These are phyloP conservation scores for Astrothelium subdiscretum DNA, from an alignment of 495 filamentous ascomycete genomes.

Conservation along the genomic window DNA sequence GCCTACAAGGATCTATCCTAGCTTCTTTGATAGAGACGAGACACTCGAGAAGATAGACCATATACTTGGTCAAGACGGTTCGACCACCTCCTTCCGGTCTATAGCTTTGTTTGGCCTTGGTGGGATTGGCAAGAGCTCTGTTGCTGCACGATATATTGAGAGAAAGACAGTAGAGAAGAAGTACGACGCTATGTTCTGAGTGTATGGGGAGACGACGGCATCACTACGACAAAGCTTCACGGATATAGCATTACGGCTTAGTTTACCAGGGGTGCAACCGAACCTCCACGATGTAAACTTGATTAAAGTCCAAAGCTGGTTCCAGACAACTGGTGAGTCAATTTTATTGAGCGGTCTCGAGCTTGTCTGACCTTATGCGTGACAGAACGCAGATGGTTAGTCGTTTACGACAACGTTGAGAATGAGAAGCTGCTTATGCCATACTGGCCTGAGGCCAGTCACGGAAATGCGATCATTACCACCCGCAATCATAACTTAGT, in stretches of 20 bases:
- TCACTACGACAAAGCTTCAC: conserved; percentile 21
- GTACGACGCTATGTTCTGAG: not conserved
- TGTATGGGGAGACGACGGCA: conserved; percentile 8
- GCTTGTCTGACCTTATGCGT: not conserved
- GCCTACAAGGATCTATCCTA: no score
- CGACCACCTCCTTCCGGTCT: no score
- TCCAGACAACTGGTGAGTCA: not conserved
- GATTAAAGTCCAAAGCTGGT: not conserved
- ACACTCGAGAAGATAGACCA: no score
- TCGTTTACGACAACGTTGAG: not conserved
- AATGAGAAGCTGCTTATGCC: not conserved
- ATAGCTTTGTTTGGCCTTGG: not conserved
- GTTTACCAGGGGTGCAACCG: conserved; percentile 13
- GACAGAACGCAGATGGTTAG: not conserved
- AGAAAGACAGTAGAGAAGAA: not conserved
- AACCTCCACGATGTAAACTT: conserved; percentile 1
- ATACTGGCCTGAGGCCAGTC: not conserved
- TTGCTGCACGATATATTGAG: not conserved
- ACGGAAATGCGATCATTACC: not conserved
- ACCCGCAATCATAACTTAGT: not conserved
- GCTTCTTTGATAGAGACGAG: no score
- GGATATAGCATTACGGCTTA: conserved; percentile 15
- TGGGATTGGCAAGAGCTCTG: not conserved
- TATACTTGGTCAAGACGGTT: no score
- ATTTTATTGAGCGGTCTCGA: not conserved